Conservation (phyloP, 345 rosid species). For the Trapa bicornis region DNA sequence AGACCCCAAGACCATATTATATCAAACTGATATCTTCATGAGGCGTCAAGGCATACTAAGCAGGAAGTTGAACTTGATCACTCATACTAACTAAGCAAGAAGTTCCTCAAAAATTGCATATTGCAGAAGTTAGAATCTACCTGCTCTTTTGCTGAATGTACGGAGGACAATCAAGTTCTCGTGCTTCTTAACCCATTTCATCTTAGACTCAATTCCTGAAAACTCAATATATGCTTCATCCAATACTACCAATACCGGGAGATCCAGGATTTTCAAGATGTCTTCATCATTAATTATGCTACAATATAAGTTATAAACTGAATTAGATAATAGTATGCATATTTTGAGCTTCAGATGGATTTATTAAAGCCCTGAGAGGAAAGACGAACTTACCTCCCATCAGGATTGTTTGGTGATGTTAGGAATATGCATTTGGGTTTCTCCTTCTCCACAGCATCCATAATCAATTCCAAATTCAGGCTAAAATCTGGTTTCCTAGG, state of each 20-base stretch:
- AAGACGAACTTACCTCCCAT: constrained; percentile 55
- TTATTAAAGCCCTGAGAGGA: neutral
- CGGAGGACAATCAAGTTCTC: constrained; percentile 88
- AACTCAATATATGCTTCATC: constrained; percentile 96
- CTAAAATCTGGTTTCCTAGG: constrained; percentile 76
- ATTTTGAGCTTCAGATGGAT: neutral
- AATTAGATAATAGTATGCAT: neutral
- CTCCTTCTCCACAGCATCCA: constrained; percentile 49
- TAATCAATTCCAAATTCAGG: constrained; percentile 65
- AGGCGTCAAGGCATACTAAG: neutral
- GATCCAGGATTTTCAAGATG: constrained; percentile 59
- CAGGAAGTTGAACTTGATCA: neutral
- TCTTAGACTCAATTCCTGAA: constrained; percentile 66
- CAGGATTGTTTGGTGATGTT: constrained; percentile 95
- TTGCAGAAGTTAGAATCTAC: constrained; percentile 18
- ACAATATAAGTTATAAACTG: constrained; percentile 5
- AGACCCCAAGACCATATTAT: neutral
- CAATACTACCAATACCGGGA: constrained; percentile 78
- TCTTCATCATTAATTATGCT: constrained; percentile 69
- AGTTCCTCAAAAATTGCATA: neutral
- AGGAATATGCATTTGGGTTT: constrained; percentile 91
- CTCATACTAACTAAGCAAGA: neutral
- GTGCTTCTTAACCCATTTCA: constrained; percentile 91
- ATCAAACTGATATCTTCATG: neutral
- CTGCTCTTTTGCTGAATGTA: constrained; percentile 97